Conservation (phyloP, 805 yeast species). For the Metschnikowia picachoensis region DNA sequence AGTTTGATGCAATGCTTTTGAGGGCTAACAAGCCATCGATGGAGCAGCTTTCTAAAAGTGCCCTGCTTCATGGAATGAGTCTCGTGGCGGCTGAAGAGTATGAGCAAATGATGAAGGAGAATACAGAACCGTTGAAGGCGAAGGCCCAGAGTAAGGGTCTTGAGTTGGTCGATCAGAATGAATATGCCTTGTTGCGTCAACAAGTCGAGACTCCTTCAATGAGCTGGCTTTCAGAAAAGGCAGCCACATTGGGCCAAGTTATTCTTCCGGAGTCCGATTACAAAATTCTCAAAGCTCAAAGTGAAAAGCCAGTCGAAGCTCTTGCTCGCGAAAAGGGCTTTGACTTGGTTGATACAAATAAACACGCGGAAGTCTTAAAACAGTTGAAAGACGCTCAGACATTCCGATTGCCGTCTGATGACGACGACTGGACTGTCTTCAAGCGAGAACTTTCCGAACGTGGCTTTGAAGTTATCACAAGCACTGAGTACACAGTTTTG, state of each 20-base stretch:
- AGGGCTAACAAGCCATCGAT: conserved; percentile 24
- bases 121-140: conserved; percentile 5
- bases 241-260: neutral
- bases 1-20: conserved; percentile 21
- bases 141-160: conserved; percentile 9
- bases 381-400: conserved; percentile 2
- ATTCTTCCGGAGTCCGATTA: conserved; percentile 5
- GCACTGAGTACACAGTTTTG: conserved; percentile 4
- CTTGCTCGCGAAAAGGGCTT: conserved; percentile 6
- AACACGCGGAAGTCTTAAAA: conserved; percentile 3
- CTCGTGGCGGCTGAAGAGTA: conserved; percentile 27
- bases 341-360: conserved; percentile 1
- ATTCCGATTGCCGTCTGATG: conserved; percentile 1
- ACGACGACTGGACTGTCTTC: conserved; percentile 4
- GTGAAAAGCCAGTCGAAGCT: neutral
- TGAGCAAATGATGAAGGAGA: conserved; percentile 10
- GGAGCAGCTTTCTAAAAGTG: conserved; percentile 23
- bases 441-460: conserved; percentile 3
- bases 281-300: conserved; percentile 1
- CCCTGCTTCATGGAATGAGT: conserved; percentile 26
- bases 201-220: conserved; percentile 3
- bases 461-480: conserved; percentile 10
- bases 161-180: conserved; percentile 1
- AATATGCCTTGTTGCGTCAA: conserved; percentile 5
- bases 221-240: conserved; percentile 1